Evolutionary conservation across 441 rosid genomes (phyloP), one percentile per base, ranked within the genome.

Genomic region (Pelargonium australe): DNA sequence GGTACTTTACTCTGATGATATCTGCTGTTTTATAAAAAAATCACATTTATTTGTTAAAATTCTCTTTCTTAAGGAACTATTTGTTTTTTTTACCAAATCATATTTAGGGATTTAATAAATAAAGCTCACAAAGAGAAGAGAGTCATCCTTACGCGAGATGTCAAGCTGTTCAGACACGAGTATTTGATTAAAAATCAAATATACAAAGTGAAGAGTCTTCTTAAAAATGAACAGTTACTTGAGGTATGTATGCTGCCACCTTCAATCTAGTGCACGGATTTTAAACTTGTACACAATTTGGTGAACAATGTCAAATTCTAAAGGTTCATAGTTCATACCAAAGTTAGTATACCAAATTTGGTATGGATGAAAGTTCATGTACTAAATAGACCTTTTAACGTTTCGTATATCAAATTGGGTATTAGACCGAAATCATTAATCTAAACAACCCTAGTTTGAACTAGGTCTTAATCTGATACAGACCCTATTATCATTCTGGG

Each of bases 61-160:
- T 51, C 55, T 12, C 57, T 13, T 49, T 6, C 55, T 47, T 47
- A 49, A 10, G n/a, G 5, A 13, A 49, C 57, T 51, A 20, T n/a
- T 31, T 66, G 55, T 40, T 28, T 47, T 41, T 2, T 17, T 73
- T 34, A 31, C 76, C 72, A 75, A 61, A 73, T 70, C 53, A 5
- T 67, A 57, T 66, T 65, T 81, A 91, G 97, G 85, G 95, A 89
- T 70, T 77, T 89, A 72, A 84, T 93, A 70, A 87, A 85, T 77
- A 96, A 89, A 82, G 95, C 89, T 72, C 69, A 66, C 58, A 87
- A 76, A 75, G 96, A 91, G 80, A 83, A 83, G 1, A 86, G 96
- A 74, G 95, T 91, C 65, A 86, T 93, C 13, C 82, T 93, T 68
- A 89, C 98, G 6, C 82, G 97, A 76, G 97, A 93, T 80, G 93